Base-by-base conservation (phyloP, 257 asterid genomes). In the Penstemon barbatus region DNA sequence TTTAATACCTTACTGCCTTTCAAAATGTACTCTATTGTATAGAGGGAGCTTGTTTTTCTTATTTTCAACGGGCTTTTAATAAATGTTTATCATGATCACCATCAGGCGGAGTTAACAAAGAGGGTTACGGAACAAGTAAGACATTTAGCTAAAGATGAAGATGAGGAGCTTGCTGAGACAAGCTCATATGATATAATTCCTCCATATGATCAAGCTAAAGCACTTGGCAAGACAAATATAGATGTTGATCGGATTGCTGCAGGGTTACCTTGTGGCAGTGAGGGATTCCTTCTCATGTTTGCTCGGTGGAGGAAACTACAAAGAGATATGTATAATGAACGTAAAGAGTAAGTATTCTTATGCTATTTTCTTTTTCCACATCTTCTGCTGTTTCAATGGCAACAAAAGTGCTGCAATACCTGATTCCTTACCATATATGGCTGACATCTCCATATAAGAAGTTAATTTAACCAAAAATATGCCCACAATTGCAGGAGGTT, bases 231-330 rank as follows among this genome's bases (percentile, higher is more conserved):
- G 85, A 94, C 97, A 45, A 94, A 86, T 57, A 91, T 94, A 63
- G 99, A 94, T 74, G 89, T 89, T 61, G 97, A 87, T 71, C 96
- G 99, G 8, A 91, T 94, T 71, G 95, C 97, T 44, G 99, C 99
- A 48, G 99, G 99, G 42, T 75, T 94, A 73, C 99, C 99, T 54
- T 94, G 99, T 72, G 99, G 99, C 13, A 89, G 91, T 70, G 99
- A 94, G 77, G 99, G 99, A 62, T 94, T 91, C 71, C 95, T 94
- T 78, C 96, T 94, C 75, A 91, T 94, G 99, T 89, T 81, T 79
- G 97, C 99, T 80, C 93, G 99, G 6, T 94, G 99, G 99, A 84
- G 95, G 76, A 94, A 94, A 78, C 97, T 94, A 15, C 93, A 88
- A 74, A 83, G 96, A 70, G 99, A 86, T 76, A 74, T 94, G 83